phyloP scores from a whole-genome alignment of 2,329 filamentous ascomycete species.

The Stromatinia cepivora region DNA sequence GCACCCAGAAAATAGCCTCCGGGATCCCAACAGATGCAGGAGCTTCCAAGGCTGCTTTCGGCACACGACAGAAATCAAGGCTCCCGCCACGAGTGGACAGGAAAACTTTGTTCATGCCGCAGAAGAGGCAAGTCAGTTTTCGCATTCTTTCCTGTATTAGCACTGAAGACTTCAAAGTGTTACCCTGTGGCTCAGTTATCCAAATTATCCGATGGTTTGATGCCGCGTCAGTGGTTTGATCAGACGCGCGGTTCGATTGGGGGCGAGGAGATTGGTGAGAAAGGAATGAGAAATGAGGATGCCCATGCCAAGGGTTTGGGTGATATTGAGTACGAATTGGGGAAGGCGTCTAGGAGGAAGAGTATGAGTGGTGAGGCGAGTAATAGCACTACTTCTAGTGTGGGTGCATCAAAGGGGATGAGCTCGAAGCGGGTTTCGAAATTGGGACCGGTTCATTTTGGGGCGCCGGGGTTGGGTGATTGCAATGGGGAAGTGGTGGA shows the following conservation, averaged over 20 bases:
- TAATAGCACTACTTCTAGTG: constrained; percentile 12
- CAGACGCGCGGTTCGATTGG: neutral
- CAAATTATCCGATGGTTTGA: neutral
- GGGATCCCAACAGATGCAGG: constrained; percentile 18
- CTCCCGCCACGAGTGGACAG: constrained; percentile 25
- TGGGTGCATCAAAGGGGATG: constrained; percentile 16
- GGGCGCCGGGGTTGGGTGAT: constrained; percentile 33
- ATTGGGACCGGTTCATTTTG: constrained; percentile 37
- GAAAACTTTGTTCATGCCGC: constrained; percentile 31
- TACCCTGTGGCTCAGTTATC: constrained; percentile 29
- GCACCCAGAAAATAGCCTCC: constrained; percentile 14
- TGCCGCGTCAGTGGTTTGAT: constrained; percentile 26
- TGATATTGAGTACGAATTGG: neutral
- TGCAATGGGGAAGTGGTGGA: constrained; percentile 35
- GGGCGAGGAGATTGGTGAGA: constrained; percentile 26
- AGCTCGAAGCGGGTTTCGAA: constrained; percentile 33
- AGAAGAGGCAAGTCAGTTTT: constrained; percentile 24
- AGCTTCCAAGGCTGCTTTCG: constrained; percentile 8
- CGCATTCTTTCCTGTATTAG: constrained; percentile 36
- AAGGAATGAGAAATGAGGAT: constrained; percentile 25
- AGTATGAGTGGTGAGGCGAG: constrained; percentile 18
- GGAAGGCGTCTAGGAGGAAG: constrained; percentile 10
- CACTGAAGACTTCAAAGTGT: constrained; percentile 34
- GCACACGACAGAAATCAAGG: constrained; percentile 21
- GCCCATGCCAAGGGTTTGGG: neutral